Evolutionary conservation across 352 stramenopile species (phyloP).

Genomic region (Pythium grandisporangium): DNA sequence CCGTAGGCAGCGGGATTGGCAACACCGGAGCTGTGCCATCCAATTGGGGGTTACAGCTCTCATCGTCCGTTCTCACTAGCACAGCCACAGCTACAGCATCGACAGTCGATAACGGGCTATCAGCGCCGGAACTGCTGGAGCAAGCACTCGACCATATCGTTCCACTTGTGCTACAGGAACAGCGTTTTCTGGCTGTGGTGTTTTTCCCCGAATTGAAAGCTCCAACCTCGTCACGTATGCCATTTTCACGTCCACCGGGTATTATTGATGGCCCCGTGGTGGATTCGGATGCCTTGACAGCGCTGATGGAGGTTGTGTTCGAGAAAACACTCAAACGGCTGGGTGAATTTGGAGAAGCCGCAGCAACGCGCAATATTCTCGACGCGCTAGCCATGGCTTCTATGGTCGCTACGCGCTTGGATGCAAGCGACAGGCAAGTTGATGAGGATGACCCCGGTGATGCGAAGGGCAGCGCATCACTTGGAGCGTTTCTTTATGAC

Average conservation of each 20-base stretch:
- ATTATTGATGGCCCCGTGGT: conserved; percentile 8
- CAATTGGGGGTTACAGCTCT: conserved; percentile 59
- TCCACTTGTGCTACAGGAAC: conserved; percentile 41
- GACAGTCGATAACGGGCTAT: too few relatives aligned
- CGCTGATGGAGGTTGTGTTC: conserved; percentile 59
- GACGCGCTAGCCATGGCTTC: conserved; percentile 56
- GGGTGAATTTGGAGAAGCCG: conserved; percentile 59
- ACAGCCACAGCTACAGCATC: conserved; percentile 36
- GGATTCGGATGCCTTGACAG: conserved; percentile 33
- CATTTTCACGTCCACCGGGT: too few relatives aligned
- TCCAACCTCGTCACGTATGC: too few relatives aligned
- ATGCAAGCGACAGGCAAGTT: conserved; percentile 33
- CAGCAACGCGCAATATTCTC: conserved; percentile 44
- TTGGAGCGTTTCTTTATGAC: conserved; percentile 67
- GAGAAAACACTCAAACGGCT: conserved; percentile 67
- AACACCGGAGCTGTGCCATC: too few relatives aligned
- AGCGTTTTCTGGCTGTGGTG: conserved; percentile 24
- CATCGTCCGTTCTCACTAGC: conserved; percentile 40
- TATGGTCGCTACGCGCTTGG: conserved; percentile 32
- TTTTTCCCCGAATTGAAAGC: conserved; percentile 43
- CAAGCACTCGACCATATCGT: conserved; percentile 62
- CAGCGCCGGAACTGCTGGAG: too few relatives aligned
- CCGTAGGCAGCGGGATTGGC: too few relatives aligned
- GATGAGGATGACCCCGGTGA: too few relatives aligned
- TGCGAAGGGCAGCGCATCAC: too few relatives aligned